Evolutionary conservation across 331 rosid genomes (phyloP).

Genomic region (Quercus phellos): DNA sequence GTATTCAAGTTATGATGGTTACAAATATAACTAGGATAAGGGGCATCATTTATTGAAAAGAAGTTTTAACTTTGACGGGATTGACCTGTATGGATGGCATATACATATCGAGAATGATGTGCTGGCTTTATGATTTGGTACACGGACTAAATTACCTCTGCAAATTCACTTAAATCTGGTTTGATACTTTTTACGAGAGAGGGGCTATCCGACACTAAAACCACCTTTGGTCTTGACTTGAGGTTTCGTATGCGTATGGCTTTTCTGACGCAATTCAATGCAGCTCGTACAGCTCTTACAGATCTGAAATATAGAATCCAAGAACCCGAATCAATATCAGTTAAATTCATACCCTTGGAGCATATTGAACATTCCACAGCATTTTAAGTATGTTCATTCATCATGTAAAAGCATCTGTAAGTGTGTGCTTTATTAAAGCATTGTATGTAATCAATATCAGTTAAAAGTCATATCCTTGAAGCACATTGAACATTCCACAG

Average conservation of each 20-base stretch:
- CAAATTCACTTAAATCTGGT: slow-evolving; percentile 59
- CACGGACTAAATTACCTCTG: slow-evolving; percentile 56
- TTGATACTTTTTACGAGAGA: slow-evolving; percentile 52
- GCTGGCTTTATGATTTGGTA: not conserved
- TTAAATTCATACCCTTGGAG: slow-evolving; percentile 3
- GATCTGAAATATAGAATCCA: slow-evolving; percentile 48
- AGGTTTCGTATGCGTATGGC: slow-evolving; percentile 36
- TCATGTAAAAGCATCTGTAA: not conserved
- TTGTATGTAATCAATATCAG: not conserved
- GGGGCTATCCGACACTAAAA: slow-evolving; percentile 83
- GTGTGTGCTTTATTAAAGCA: not conserved
- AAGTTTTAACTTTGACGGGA: too few relatives aligned
- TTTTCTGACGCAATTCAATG: slow-evolving; percentile 62
- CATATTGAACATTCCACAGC: slow-evolving; percentile 2
- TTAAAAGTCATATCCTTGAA: slow-evolving; percentile 2
- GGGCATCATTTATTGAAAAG: not conserved
- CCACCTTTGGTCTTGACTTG: slow-evolving; percentile 59
- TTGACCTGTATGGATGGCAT: too few relatives aligned
- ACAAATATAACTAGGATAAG: not conserved
- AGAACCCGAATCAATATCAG: slow-evolving; percentile 19
- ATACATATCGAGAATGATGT: not conserved
- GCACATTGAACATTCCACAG: slow-evolving; percentile 2
- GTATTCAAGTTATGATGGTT: not conserved
- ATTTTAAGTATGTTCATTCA: not conserved
- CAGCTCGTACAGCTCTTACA: slow-evolving; percentile 72